Conservation (phyloP, 2,329 filamentous ascomycete species). For the Clonostachys byssicola region DNA sequence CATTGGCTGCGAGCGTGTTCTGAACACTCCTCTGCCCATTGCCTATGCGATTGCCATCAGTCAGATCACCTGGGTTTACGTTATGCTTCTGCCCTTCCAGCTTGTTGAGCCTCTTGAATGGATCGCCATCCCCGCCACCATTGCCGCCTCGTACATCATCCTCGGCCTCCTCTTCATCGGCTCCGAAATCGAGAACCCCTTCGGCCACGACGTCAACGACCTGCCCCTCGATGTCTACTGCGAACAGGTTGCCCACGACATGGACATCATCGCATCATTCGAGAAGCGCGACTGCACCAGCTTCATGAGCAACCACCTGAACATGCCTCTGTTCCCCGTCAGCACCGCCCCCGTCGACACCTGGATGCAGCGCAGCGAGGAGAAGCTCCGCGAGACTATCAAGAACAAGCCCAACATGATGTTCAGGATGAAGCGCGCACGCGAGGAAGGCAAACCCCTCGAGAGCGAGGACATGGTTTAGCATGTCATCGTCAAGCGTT, state of each 20-base stretch:
- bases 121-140: conserved; percentile 74
- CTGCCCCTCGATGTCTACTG: conserved; percentile 74
- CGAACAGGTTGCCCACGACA: conserved; percentile 66
- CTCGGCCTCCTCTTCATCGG: conserved; percentile 72
- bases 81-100: conserved; percentile 78
- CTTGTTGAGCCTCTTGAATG: conserved; percentile 60
- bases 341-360: conserved; percentile 27
- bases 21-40: conserved; percentile 77
- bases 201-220: conserved; percentile 81
- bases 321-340: conserved; percentile 55
- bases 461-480: conserved; percentile 6
- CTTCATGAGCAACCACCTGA: conserved; percentile 27
- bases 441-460: neutral
- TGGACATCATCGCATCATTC: conserved; percentile 66
- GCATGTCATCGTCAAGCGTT: neutral
- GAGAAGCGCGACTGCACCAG: conserved; percentile 22
- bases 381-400: conserved; percentile 30
- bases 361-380: conserved; percentile 35
- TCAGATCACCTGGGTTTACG: conserved; percentile 84
- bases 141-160: conserved; percentile 76
- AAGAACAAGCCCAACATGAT: conserved; percentile 30
- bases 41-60: conserved; percentile 82
- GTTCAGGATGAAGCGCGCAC: conserved; percentile 21
- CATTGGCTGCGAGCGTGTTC: conserved; percentile 69
- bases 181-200: conserved; percentile 80